Percentiles rank a stretch among this genome's conserved stretches.
These are phyloP conservation scores for Curvularia eragrostidis DNA, from an alignment of 2,329 filamentous ascomycete species.

Conservation along the genomic window DNA sequence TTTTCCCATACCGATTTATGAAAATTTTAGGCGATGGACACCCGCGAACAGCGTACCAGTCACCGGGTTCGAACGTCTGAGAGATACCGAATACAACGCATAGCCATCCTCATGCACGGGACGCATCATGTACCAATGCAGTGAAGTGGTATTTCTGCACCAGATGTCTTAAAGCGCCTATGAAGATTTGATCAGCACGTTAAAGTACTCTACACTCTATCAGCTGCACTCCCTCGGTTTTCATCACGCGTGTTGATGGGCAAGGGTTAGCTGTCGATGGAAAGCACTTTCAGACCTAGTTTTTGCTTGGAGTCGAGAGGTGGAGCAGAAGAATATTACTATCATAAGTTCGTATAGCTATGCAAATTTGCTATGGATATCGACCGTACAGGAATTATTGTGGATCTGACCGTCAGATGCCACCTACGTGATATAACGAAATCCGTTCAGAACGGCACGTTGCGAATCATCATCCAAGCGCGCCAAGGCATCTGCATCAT, in stretches of 20 bases:
- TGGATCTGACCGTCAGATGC: background rate
- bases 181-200: background rate
- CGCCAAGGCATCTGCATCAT: background rate
- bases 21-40: background rate
- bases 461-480: background rate
- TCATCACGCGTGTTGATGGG: no score
- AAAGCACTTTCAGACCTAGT: no score
- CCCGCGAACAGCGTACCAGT: background rate
- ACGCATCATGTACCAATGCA: background rate
- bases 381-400: background rate
- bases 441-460: background rate
- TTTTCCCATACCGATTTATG: conserved; percentile 44
- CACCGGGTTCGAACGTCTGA: background rate
- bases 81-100: background rate
- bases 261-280: no score
- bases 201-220: background rate
- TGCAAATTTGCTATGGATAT: background rate
- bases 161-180: background rate
- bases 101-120: no score
- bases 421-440: background rate
- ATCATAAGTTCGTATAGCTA: background rate
- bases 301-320: no score
- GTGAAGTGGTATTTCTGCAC: background rate
- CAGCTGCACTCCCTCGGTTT: no score
- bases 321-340: background rate